Evolutionary conservation across 495 filamentous ascomycete species (phyloP), one percentile per base, ranked within the genome.

Genomic region (Penicillium bialowiezense): DNA sequence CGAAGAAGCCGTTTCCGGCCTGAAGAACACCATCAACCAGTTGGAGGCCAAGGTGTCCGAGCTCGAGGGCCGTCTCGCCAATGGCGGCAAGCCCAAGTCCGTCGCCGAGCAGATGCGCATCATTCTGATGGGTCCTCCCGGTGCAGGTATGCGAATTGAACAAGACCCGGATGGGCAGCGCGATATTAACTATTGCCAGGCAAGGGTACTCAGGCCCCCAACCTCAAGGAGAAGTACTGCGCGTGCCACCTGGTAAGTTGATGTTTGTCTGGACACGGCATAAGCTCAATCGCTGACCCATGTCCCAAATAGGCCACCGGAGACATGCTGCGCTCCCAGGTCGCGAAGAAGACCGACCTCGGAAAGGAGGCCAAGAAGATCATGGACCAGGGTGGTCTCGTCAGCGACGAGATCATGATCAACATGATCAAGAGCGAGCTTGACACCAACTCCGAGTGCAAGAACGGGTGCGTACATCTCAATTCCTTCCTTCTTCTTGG

Each of bases 311-410:
- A 97, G 92, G 93, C 95, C 50, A 99, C 93, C 44, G 93, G 93
- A 65, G 93, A 99, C 72, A 99, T 99, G 93, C 83, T 99, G 64
- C 89, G 93, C 50, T 93, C 91, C 54, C 93, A 99, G 71, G 95
- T 99, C 68, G 88, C 93, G 51, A 96, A 95, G 79, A 97, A 97
- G 83, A 99, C 95, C 38, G 72, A 87, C 17, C 82, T 99, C 54
- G 93, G 93, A 50, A 83, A 86, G 68, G 90, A 96, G 76, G 93
- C 93, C 50, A 99, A 99, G 86, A 99, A 99, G 85, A 99, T 99
- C 72, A 99, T 99, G 93, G 92, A 99, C 61, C 85, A 91, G 64
- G 93, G 93, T 59, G 93, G 91, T 48, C 82, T 99, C 47, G 93
- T 99, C 63, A 96, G 90, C 71, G 93, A 99, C 66, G 95, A 97